A percentile compares a stretch with the other conserved stretches of the same genome.
Conservation (phyloP, 129 eudicot species). For the Erigeron canadensis region DNA sequence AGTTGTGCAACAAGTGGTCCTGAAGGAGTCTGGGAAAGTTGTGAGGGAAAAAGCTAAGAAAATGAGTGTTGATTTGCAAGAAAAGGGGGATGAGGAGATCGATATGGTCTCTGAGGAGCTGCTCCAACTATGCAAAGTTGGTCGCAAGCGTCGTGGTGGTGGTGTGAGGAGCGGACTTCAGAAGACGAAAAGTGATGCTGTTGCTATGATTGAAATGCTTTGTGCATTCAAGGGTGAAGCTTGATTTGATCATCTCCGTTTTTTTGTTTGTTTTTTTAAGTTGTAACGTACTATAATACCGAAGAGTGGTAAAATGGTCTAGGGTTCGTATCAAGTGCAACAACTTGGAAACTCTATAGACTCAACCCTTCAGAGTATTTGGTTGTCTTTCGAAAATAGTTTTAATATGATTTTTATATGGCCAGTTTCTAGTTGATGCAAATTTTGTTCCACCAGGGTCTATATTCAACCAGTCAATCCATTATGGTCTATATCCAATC, state of each 20-base stretch:
- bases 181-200: slow-evolving; percentile 11
- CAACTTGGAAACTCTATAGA: background rate
- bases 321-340: background rate
- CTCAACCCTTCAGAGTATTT: background rate
- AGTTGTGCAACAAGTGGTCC: slow-evolving; percentile 20
- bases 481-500: too few species aligned
- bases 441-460: too few species aligned
- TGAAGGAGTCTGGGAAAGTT: slow-evolving; percentile 3
- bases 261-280: background rate
- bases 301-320: background rate
- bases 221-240: background rate
- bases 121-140: background rate
- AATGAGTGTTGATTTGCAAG: slow-evolving; percentile 6
- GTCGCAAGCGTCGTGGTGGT: background rate
- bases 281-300: background rate
- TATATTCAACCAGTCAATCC: too few species aligned
- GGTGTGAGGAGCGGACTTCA: background rate
- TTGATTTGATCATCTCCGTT: background rate
- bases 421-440: background rate
- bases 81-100: slow-evolving; percentile 21
- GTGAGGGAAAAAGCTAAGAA: slow-evolving; percentile 22
- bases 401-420: background rate
- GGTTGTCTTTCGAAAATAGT: background rate
- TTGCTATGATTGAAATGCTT: background rate
- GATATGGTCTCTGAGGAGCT: background rate